Evolutionary conservation across 495 filamentous ascomycete genomes (phyloP), one percentile per base, ranked within the genome.

Genomic region (Trichoderma gamsii): DNA sequence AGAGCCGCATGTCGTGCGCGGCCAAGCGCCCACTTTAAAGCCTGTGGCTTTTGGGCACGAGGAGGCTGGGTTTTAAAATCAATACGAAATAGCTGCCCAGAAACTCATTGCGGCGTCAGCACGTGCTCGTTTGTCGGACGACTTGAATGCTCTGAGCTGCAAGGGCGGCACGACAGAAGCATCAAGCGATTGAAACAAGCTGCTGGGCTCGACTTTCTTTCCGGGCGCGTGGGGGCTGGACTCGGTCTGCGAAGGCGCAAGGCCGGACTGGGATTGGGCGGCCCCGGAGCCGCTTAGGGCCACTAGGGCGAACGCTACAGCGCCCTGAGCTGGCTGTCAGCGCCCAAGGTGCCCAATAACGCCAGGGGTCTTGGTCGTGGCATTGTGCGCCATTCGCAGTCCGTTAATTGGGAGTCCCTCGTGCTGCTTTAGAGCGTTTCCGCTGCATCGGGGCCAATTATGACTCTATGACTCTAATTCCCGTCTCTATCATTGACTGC

Each of bases 211-310:
- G 25, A 23, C 3, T 23, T 13, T 23, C 15, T 18, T 27, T 21
- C 23, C 23, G 23, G 27, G 56, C 25, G 15, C 27, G 56, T 27
- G 56, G 56, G 56, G 56, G 56, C 56, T 61, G 23, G 56, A 9
- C 56, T 61, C 56, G 56, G 56, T 61, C 56, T 61, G 56, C 56
- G 56, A 61, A 61, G 27, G 56, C 56, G 56, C 56, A 61, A 61
- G 56, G 56, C 56, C 56, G 27, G 56, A 16, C 56, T 52, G 49
- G 49, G 49, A 52, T 52, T 52, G 18, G 56, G 56, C 56, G 27
- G 56, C 56, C 56, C 56, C 56, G 56, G 56, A 61, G 27, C 27
- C 56, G 56, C 27, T 32, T 61, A 61, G 56, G 56, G 56, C 25
- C 56, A 32, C 56, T 61, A 61, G 56, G 56, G 56, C 23, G 56